Evolutionary conservation across 345 rosid species (phyloP).

Genomic region (Bruguiera parviflora): DNA sequence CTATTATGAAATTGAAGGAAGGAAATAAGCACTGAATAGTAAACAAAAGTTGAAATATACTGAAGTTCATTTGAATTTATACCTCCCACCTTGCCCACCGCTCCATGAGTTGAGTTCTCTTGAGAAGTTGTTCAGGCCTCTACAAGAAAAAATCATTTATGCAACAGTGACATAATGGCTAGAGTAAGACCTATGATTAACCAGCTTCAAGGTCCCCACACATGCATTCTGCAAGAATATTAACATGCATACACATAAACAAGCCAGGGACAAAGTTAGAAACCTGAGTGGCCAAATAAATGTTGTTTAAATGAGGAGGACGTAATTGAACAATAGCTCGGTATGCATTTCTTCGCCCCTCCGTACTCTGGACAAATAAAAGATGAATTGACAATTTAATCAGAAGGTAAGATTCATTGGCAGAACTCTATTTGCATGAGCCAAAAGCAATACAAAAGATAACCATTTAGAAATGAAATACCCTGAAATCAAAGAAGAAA

Average conservation of each 20-base stretch:
- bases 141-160: slow-evolving; percentile 26
- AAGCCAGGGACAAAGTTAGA: slow-evolving; percentile 15
- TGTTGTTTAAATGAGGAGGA: slow-evolving; percentile 87
- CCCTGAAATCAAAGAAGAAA: slow-evolving; percentile 98
- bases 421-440: slow-evolving; percentile 5
- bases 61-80: slow-evolving; percentile 24
- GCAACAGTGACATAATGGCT: background rate
- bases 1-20: slow-evolving; percentile 12
- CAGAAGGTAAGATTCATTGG: background rate
- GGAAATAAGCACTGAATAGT: background rate
- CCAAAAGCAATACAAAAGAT: background rate
- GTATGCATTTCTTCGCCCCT: slow-evolving; percentile 85
- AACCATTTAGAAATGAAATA: slow-evolving; percentile 32
- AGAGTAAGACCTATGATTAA: background rate
- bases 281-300: slow-evolving; percentile 98
- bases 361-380: slow-evolving; percentile 51
- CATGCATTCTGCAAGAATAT: background rate
- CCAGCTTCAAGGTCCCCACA: background rate
- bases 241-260: background rate
- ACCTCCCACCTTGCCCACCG: slow-evolving; percentile 99
- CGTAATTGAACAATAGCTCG: slow-evolving; percentile 85
- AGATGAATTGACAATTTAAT: slow-evolving; percentile 8
- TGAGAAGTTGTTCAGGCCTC: slow-evolving; percentile 97
- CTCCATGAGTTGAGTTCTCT: slow-evolving; percentile 94
- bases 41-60: slow-evolving; percentile 9